phyloP scores from a whole-genome alignment of 2,329 filamentous ascomycete genomes.

The Trichoderma simmonsii region DNA sequence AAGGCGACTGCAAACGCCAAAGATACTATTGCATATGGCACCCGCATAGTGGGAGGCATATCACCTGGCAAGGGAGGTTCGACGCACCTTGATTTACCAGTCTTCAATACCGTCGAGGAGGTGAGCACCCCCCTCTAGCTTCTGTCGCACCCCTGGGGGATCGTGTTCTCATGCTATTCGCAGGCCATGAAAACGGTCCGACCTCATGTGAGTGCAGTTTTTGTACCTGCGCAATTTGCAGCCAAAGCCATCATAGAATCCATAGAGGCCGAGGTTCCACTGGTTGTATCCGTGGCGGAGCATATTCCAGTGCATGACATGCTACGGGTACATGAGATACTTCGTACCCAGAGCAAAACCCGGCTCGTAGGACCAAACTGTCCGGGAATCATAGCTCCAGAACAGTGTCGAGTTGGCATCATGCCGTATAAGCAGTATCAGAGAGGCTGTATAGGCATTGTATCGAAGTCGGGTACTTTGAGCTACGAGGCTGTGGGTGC shows the following conservation, averaged over 20 bases:
- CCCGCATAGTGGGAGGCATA: conserved; percentile 38
- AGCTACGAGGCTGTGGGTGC: conserved; percentile 78
- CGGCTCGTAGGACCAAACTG: conserved; percentile 78
- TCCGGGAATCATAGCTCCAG: conserved; percentile 73
- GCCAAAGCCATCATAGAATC: conserved; percentile 68
- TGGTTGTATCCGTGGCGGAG: conserved; percentile 76
- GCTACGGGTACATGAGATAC: conserved; percentile 64
- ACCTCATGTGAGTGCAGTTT: conserved; percentile 10
- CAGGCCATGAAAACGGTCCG: conserved; percentile 35
- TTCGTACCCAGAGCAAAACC: conserved; percentile 68
- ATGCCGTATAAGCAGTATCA: conserved; percentile 41
- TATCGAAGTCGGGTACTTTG: conserved; percentile 77
- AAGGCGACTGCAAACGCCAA: conserved; percentile 39
- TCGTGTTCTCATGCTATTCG: neutral
- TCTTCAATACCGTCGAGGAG: conserved; percentile 35
- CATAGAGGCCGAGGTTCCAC: conserved; percentile 72
- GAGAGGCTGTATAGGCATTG: conserved; percentile 67
- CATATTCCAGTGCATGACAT: conserved; percentile 78
- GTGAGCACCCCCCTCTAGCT: conserved; percentile 21
- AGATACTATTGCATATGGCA: conserved; percentile 40
- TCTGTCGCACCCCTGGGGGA: neutral
- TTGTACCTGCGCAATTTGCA: conserved; percentile 58
- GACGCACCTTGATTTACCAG: conserved; percentile 34
- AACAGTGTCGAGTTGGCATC: conserved; percentile 54
- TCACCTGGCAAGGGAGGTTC: conserved; percentile 36